phyloP scores from a whole-genome alignment of 352 stramenopile genomes.

The Phytophthora pisi region DNA sequence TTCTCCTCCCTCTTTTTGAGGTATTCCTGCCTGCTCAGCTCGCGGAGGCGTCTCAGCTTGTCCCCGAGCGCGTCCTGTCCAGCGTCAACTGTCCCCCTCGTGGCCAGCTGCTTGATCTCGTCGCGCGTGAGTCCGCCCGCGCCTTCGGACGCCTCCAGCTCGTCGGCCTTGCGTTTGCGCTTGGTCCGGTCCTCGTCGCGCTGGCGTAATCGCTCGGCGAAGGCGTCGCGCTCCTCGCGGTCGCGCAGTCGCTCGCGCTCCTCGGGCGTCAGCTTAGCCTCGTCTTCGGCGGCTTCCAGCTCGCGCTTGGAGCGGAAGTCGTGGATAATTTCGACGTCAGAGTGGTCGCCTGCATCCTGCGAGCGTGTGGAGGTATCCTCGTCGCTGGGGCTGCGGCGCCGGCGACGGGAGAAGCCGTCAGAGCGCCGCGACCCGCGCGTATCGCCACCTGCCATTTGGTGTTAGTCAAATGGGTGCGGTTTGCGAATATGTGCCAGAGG shows the following conservation, averaged over 20 bases:
- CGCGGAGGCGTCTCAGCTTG: constrained; percentile 79
- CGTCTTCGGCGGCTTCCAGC: constrained; percentile 32
- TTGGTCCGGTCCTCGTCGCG: constrained; percentile 80
- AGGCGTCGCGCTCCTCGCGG: constrained; percentile 79
- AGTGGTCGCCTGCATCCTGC: constrained; percentile 11
- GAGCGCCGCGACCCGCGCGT: constrained; percentile 25
- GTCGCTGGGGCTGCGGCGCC: constrained; percentile 26
- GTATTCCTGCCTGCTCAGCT: constrained; percentile 96
- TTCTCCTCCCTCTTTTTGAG: constrained; percentile 98
- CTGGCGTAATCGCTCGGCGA: constrained; percentile 76
- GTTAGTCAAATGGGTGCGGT: neutral
- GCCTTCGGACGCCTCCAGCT: constrained; percentile 39
- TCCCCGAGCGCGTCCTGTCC: constrained; percentile 46
- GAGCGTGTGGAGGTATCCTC: neutral
- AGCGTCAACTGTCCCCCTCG: constrained; percentile 68
- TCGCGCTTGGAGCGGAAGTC: constrained; percentile 54
- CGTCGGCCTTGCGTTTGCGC: constrained; percentile 55
- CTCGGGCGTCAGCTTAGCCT: constrained; percentile 33
- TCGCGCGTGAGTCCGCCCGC: constrained; percentile 49
- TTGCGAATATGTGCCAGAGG: too few species aligned
- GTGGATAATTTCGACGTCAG: constrained; percentile 43
- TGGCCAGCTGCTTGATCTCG: constrained; percentile 87
- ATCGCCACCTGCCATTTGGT: constrained; percentile 17
- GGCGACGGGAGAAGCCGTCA: constrained; percentile 47
- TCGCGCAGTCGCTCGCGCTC: constrained; percentile 63